These are phyloP conservation scores for Myochromella boudieri DNA, from an alignment of 768 basidiomycete genomes.

Conservation along the genomic window DNA sequence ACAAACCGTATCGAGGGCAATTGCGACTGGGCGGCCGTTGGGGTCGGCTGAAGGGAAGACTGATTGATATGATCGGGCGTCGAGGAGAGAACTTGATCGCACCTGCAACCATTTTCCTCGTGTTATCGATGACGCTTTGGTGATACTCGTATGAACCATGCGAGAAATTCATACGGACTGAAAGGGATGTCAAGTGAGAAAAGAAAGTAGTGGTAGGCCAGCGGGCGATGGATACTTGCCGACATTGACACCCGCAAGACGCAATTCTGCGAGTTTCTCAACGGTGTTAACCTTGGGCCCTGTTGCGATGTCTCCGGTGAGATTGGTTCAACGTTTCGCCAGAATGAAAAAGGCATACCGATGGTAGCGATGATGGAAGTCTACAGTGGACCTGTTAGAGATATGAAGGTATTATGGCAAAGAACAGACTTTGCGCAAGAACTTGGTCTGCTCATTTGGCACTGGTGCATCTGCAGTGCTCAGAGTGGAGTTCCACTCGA, in stretches of 20 bases:
- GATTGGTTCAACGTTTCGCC: conserved; percentile 6
- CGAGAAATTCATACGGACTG: conserved; percentile 99
- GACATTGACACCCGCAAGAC: conserved; percentile 94
- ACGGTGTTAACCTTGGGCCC: conserved; percentile 94
- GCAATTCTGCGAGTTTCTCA: conserved; percentile 83
- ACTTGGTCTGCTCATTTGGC: conserved; percentile 80
- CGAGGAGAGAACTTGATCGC: conserved; percentile 23
- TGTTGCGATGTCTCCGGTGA: conserved; percentile 29
- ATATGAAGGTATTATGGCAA: background rate
- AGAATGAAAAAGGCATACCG: conserved; percentile 59
- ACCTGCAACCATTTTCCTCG: conserved; percentile 83
- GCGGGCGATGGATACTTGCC: conserved; percentile 77
- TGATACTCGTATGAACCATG: conserved; percentile 99
- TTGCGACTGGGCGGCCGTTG: conserved; percentile 88
- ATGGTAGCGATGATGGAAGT: conserved; percentile 99
- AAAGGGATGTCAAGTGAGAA: background rate
- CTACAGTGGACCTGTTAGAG: conserved; percentile 43
- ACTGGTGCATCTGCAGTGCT: conserved; percentile 69
- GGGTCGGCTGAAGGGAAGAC: conserved; percentile 51
- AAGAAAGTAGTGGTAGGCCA: too few relatives aligned
- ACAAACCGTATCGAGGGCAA: conserved; percentile 94
- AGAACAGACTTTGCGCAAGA: conserved; percentile 80
- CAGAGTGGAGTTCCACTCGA: conserved; percentile 90
- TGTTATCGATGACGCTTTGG: conserved; percentile 98
- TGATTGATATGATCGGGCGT: conserved; percentile 1